These are phyloP conservation scores for Exserohilum turcica DNA, from an alignment of 2,329 filamentous ascomycete genomes.

Conservation along the genomic window DNA sequence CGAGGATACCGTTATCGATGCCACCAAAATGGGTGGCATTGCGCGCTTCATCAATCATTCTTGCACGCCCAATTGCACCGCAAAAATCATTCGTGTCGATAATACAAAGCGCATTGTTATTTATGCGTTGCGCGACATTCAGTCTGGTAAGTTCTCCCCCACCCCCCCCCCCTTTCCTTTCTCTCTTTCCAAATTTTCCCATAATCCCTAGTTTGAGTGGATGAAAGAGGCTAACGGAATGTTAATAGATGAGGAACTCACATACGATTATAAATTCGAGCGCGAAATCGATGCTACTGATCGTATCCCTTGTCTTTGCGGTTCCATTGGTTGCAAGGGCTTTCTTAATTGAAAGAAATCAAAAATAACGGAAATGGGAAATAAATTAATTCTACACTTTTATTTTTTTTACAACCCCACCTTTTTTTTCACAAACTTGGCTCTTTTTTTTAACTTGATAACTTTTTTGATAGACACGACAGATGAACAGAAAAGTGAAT, in stretches of 20 bases:
- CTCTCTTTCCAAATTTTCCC: background rate
- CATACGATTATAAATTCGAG: conserved; percentile 99
- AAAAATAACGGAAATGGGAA: background rate
- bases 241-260: conserved; percentile 87
- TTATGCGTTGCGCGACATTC: conserved; percentile 94
- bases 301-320: conserved; percentile 95
- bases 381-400: background rate
- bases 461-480: no score
- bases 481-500: no score
- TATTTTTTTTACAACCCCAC: no score
- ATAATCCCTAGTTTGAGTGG: no score
- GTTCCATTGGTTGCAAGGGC: conserved; percentile 94
- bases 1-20: conserved; percentile 95
- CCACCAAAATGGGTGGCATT: conserved; percentile 97
- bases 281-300: conserved; percentile 93
- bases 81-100: conserved; percentile 99
- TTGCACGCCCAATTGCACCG: conserved; percentile 97
- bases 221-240: conserved; percentile 35
- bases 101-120: conserved; percentile 98
- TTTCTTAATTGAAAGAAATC: conserved; percentile 80
- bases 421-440: no score
- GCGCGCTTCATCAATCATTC: conserved; percentile 98
- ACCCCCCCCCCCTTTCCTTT: no score
- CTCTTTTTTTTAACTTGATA: no score
- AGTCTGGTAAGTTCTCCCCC: conserved; percentile 76